A percentile compares a stretch with the other conserved stretches of the same genome.
phyloP scores from a whole-genome alignment of 1,284 basidiomycete genomes.

The Puccinia triticina region DNA sequence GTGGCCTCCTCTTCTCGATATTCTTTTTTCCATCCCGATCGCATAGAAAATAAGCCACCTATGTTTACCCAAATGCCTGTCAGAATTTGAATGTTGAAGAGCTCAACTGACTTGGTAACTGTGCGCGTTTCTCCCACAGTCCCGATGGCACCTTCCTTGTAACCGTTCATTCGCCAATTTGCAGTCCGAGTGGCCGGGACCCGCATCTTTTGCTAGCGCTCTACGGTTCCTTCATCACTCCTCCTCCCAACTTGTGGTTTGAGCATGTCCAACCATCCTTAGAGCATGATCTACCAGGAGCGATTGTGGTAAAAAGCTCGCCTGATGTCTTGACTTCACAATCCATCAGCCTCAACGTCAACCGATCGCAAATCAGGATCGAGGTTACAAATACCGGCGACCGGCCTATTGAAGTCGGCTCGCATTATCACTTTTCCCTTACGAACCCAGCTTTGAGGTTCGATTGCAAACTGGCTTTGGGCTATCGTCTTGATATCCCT shows the following conservation, averaged over 20 bases:
- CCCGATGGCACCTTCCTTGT: conserved; percentile 77
- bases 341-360: conserved; percentile 74
- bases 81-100: conserved; percentile 42
- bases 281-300: conserved; percentile 68
- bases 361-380: conserved; percentile 71
- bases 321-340: conserved; percentile 52
- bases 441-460: conserved; percentile 81
- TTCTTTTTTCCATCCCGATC: neutral
- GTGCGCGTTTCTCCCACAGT: conserved; percentile 56
- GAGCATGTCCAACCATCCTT: conserved; percentile 51
- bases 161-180: conserved; percentile 75
- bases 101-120: conserved; percentile 47
- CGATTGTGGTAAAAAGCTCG: conserved; percentile 58
- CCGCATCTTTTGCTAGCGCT: conserved; percentile 80
- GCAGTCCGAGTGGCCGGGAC: conserved; percentile 78
- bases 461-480: conserved; percentile 78
- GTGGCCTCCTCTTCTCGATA: conserved; percentile 64
- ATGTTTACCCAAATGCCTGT: neutral
- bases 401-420: conserved; percentile 89
- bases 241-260: conserved; percentile 67
- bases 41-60: neutral
- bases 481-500: conserved; percentile 84
- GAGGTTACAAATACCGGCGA: conserved; percentile 90
- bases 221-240: conserved; percentile 87
- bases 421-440: conserved; percentile 88